Conservation (phyloP, 352 stramenopile species). For the Phytophthora tentaculata region DNA sequence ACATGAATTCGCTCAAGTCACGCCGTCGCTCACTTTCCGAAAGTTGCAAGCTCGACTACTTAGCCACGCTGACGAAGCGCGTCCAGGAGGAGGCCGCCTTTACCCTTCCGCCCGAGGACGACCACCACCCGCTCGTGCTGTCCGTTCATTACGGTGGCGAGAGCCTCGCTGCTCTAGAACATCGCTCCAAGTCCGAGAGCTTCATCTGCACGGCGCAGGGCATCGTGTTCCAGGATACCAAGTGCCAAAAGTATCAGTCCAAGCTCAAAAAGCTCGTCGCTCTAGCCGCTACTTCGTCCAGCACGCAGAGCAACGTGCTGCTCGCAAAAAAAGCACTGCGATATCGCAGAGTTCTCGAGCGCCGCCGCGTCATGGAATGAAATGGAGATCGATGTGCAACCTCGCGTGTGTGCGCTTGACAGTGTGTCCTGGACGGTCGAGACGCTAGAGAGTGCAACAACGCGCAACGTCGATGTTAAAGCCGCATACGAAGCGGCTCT, state of each 20-base stretch:
- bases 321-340: constrained; percentile 43
- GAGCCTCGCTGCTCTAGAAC: constrained; percentile 14
- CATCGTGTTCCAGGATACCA: constrained; percentile 36
- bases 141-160: constrained; percentile 2
- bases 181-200: constrained; percentile 42
- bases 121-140: constrained; percentile 13
- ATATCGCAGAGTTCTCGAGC: constrained; percentile 43
- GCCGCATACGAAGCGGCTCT: neutral
- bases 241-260: constrained; percentile 22
- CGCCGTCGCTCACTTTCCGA: constrained; percentile 28
- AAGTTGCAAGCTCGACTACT: constrained; percentile 8
- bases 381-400: neutral
- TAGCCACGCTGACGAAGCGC: neutral
- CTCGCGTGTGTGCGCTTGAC: no score
- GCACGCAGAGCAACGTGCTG: constrained; percentile 38
- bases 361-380: constrained; percentile 17
- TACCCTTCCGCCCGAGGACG: constrained; percentile 7
- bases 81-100: neutral
- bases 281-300: constrained; percentile 22
- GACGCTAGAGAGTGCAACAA: neutral
- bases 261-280: constrained; percentile 30
- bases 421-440: no score
- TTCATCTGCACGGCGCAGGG: constrained; percentile 43
- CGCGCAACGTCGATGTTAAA: neutral
- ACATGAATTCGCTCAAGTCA: constrained; percentile 14